Evolutionary conservation across 495 filamentous ascomycete genomes (phyloP).

Genomic region (Haplographium delicatum): DNA sequence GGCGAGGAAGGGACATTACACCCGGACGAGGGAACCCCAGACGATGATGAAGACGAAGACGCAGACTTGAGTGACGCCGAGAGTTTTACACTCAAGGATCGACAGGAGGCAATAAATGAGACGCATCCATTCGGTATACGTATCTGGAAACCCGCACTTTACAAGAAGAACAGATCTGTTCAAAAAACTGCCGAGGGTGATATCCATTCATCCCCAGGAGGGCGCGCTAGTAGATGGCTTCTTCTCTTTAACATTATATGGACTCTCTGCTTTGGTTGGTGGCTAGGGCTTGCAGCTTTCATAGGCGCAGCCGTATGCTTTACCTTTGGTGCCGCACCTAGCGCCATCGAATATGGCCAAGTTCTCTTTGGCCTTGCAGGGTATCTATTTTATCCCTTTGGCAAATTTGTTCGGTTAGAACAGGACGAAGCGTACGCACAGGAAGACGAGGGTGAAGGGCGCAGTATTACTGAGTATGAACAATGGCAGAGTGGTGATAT

Average conservation of each 20-base stretch:
- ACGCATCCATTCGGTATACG: conserved; percentile 98
- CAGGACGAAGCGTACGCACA: conserved; percentile 92
- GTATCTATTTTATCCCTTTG: conserved; percentile 94
- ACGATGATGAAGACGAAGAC: conserved; percentile 36
- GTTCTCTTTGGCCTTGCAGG: conserved; percentile 78
- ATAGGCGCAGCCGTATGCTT: conserved; percentile 73
- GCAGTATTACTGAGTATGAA: conserved; percentile 98
- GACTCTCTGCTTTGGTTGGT: conserved; percentile 95
- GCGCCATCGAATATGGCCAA: conserved; percentile 79
- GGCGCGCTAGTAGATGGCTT: conserved; percentile 75
- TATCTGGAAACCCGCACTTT: conserved; percentile 96
- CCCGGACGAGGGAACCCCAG: conserved; percentile 33
- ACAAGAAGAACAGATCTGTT: conserved; percentile 95
- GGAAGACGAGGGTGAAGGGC: conserved; percentile 97
- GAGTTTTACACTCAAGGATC: conserved; percentile 83
- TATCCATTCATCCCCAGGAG: conserved; percentile 93
- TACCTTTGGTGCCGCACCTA: conserved; percentile 69
- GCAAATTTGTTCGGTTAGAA: conserved; percentile 87
- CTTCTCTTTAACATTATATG: conserved; percentile 84
- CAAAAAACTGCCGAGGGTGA: conserved; percentile 94
- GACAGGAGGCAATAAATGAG: conserved; percentile 97
- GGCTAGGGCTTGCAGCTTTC: conserved; percentile 76
- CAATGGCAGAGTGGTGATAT: conserved; percentile 98
- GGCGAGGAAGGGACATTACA: conserved; percentile 24
- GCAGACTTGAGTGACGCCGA: conserved; percentile 70